Evolutionary conservation across 2,329 filamentous ascomycete genomes (phyloP), one percentile per base, ranked within the genome.

Genomic region (Aspergillus sp.): DNA sequence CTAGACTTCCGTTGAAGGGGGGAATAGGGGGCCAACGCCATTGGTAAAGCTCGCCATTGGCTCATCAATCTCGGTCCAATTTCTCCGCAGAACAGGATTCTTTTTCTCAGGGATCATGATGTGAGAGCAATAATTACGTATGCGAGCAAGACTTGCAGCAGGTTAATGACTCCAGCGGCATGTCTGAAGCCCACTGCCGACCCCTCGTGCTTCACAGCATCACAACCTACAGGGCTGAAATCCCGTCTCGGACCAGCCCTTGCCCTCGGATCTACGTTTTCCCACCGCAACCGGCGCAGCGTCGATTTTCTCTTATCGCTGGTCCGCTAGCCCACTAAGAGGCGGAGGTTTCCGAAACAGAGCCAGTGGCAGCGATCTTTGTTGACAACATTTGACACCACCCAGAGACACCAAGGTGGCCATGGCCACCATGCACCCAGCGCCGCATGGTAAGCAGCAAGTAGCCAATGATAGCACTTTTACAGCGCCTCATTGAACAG

Each of bases 181-280:
- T 47, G 31, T 55, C 45, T 55, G 43, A 38, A 46, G 23, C 38
- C 23, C 28, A 34, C 43, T 46, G 47, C 47, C 45, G n/a, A 31
- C 30, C 3, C 53, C 25, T 52, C 34, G 25, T 57, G 54, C 41
- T 31, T 54, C 51, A 45, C 57, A 19, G 19, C 19, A 19, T 19
- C 19, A 19, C 19, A 19, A 19, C 19, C 19, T 19, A 19, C 19
- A 59, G 57, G 57, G 50, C 57, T 59, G 57, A 59, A 25, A 31
- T 9, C 22, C 45, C 45, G 22, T 53, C 30, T 22, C 30, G 23
- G 19, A 19, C 22, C 23, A 46, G 17, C 22, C n/a, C 43, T 41
- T 53, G 59, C 22, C n/a, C 43, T 41, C 59, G 59, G 59, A 53
- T 41, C 59, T 51, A 38, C 13, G 8, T 61, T 61, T 57, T 55